phyloP scores from a whole-genome alignment of 2,329 filamentous ascomycete genomes.

The Bertia moriformis region DNA sequence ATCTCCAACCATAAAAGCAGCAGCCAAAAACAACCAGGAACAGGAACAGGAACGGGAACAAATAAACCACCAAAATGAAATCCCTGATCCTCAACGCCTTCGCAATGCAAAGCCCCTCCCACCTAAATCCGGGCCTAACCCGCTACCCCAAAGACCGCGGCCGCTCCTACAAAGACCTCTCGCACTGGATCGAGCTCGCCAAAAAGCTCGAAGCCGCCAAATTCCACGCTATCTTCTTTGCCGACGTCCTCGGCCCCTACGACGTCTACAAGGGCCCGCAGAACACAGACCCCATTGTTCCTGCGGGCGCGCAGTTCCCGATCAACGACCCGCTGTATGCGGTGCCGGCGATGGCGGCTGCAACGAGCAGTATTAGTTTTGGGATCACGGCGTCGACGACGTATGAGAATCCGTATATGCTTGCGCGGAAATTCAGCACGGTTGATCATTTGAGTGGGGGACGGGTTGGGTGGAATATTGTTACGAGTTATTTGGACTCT shows the following conservation, averaged over 20 bases:
- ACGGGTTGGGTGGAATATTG: slow-evolving; percentile 34
- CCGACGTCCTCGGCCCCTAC: slow-evolving; percentile 32
- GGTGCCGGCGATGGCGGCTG: slow-evolving; percentile 53
- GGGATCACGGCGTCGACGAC: slow-evolving; percentile 55
- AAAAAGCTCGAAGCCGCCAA: neutral
- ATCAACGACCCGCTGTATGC: slow-evolving; percentile 54
- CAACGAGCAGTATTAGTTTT: slow-evolving; percentile 51
- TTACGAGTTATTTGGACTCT: slow-evolving; percentile 54
- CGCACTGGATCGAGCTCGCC: neutral
- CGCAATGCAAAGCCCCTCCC: neutral
- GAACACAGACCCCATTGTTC: slow-evolving; percentile 40
- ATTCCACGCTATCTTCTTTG: neutral
- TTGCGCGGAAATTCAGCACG: slow-evolving; percentile 49
- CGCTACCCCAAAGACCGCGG: neutral
- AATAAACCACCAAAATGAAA: too few relatives aligned
- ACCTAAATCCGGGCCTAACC: neutral
- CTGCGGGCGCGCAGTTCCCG: slow-evolving; percentile 53
- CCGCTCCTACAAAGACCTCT: neutral
- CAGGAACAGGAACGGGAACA: too few relatives aligned
- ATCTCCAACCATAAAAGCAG: too few relatives aligned
- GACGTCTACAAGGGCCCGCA: slow-evolving; percentile 53
- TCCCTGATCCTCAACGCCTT: neutral
- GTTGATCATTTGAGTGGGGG: slow-evolving; percentile 53
- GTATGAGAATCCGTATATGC: slow-evolving; percentile 55
- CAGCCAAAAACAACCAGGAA: too few relatives aligned